Base-by-base conservation (phyloP, 768 basidiomycete genomes). In the Mycena galericulata region DNA sequence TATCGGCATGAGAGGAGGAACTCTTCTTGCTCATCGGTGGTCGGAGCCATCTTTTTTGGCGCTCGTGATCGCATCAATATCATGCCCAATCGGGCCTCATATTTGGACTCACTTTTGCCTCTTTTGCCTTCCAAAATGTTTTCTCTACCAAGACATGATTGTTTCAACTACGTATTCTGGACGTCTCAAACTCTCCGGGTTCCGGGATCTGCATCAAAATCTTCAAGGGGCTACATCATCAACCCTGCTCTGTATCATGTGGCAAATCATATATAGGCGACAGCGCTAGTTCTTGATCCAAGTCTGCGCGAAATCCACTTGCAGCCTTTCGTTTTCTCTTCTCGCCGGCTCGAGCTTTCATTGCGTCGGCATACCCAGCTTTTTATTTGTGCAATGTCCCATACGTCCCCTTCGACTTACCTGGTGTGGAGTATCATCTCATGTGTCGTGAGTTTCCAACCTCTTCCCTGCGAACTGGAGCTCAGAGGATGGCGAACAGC, bases 1-100 rank as follows among this genome's bases (percentile, higher is more conserved):
- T 95, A 97, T 77, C 96, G 88, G 77, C 92, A 92, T 24, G 92
- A 86, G 7, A 97, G 89, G 15, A 98, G 82, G 54, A 97, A 77
- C 4, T 97, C 94, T 46, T 94, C 89, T 34, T 79, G 81, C 26
- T 92, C 87, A 54, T 90, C 89, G 51, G 81, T 79, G 38, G 84
- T 80, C 54, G 80, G 81, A 59, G 75, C 68, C 72, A 77, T 72
- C 70, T 64, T 75, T 46, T 46, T 34, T 17, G n/a, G n/a, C n/a
- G n/a, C n/a, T n/a, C n/a, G n/a, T 30, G 41, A 61, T 32, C 22
- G 51, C 45, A 67, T 56, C 65, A 55, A 67, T 67, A 29, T 38
- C 57, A 41, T 5, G 32, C 65, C 65, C 24, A 60, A 54, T 60
- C 26, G 24, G 43, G 58, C 14, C 34, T 6, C 14, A 36, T 36